phyloP scores from a whole-genome alignment of 495 filamentous ascomycete species.

The Rostrohypoxylon terebratum region DNA sequence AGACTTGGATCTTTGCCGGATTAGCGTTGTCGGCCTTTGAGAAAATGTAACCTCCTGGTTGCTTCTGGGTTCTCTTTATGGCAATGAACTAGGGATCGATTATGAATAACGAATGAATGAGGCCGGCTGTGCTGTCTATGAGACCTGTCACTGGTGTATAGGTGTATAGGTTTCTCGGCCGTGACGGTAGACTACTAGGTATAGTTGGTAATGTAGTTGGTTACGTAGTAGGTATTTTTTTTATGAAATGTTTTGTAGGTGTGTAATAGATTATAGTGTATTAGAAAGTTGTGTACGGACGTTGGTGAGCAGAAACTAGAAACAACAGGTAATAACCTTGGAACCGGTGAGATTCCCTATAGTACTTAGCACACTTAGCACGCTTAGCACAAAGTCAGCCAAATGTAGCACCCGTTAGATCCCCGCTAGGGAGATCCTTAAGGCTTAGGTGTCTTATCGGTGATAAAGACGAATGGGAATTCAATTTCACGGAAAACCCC shows the following conservation, averaged over 20 bases:
- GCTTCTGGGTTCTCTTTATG: not conserved
- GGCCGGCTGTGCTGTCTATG: not conserved
- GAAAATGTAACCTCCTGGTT: not conserved
- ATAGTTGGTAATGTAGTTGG: not conserved
- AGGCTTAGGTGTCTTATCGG: not conserved
- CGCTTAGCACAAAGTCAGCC: no score
- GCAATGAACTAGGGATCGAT: not conserved
- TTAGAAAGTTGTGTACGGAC: no score
- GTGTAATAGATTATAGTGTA: not conserved
- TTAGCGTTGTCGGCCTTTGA: not conserved
- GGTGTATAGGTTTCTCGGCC: not conserved
- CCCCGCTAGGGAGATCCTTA: not conserved
- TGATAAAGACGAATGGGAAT: not conserved
- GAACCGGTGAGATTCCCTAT: not conserved
- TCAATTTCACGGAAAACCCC: slow-evolving; percentile 6
- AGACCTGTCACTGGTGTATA: not conserved
- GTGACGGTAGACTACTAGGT: not conserved
- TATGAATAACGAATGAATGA: slow-evolving; percentile 12
- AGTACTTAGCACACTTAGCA: no score
- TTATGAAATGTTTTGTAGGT: not conserved
- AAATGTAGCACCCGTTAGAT: no score
- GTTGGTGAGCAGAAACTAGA: not conserved
- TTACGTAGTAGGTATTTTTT: not conserved
- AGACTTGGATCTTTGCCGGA: slow-evolving; percentile 34
- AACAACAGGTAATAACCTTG: not conserved